These are phyloP conservation scores for Aspergillus diversus DNA, from an alignment of 495 filamentous ascomycete species.

Conservation along the genomic window DNA sequence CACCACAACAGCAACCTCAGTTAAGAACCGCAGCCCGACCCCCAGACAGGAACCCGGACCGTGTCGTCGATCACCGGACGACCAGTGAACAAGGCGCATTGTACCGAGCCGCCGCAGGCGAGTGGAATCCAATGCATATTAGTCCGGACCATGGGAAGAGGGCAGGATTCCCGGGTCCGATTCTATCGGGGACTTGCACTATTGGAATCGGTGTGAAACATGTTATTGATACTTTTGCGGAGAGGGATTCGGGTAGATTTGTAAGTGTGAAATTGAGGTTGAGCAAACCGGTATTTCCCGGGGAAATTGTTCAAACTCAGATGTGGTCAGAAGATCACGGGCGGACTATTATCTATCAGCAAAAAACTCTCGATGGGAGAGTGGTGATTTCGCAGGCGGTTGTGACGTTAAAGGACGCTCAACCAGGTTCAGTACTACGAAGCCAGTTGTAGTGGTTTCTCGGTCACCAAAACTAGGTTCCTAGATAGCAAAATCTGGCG, in stretches of 20 bases:
- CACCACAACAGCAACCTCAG: neutral
- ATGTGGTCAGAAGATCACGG: neutral
- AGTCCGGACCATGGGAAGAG: slow-evolving; percentile 6
- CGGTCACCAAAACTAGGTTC: too few relatives aligned
- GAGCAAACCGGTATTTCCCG: slow-evolving; percentile 14
- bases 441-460: too few relatives aligned
- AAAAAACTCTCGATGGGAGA: neutral
- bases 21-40: neutral
- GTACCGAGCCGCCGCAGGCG: slow-evolving; percentile 9
- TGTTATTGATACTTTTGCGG: slow-evolving; percentile 14
- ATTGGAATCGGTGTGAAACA: slow-evolving; percentile 13
- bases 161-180: slow-evolving; percentile 11
- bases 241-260: neutral
- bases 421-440: neutral
- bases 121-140: slow-evolving; percentile 18
- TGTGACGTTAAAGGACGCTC: neutral
- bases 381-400: slow-evolving; percentile 9
- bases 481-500: too few relatives aligned
- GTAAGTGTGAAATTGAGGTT: slow-evolving; percentile 9
- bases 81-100: slow-evolving; percentile 8
- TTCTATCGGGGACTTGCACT: slow-evolving; percentile 13
- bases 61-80: slow-evolving; percentile 3
- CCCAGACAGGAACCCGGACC: neutral
- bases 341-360: slow-evolving; percentile 8
- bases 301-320: slow-evolving; percentile 10